phyloP scores from a whole-genome alignment of 2,329 filamentous ascomycete species.

The Xylariaceae sp. region DNA sequence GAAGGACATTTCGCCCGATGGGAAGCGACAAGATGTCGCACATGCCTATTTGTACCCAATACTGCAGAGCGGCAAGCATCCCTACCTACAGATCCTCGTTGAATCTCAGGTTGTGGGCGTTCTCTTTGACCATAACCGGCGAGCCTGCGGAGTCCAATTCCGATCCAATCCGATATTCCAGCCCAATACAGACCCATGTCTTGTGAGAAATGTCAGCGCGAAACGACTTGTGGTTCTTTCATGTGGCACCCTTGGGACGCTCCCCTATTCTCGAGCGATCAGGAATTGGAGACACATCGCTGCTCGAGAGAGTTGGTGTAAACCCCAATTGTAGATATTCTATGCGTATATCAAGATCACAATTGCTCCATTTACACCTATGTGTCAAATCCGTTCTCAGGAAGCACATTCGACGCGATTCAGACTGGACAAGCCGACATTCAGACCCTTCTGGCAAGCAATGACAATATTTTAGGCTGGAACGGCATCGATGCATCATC shows the following conservation, averaged over 20 bases:
- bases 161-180: not conserved
- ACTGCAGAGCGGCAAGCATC: constrained; percentile 40
- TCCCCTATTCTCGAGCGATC: constrained; percentile 4
- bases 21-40: constrained; percentile 50
- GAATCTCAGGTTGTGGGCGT: constrained; percentile 44
- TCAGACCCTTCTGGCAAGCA: not conserved
- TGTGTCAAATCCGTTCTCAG: not conserved
- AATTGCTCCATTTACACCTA: not conserved
- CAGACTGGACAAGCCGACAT: not conserved
- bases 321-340: constrained; percentile 35
- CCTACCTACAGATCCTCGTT: constrained; percentile 51
- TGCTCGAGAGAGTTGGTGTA: constrained; percentile 29
- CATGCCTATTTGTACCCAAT: constrained; percentile 50
- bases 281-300: not conserved
- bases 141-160: constrained; percentile 6
- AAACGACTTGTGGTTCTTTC: constrained; percentile 16
- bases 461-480: constrained; percentile 5
- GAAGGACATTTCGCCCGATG: constrained; percentile 31
- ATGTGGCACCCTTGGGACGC: not conserved
- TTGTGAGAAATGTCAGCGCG: constrained; percentile 38
- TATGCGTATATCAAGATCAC: constrained; percentile 47
- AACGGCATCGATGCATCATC: constrained; percentile 9
- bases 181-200: not conserved
- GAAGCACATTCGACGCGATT: not conserved
- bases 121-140: constrained; percentile 1